phyloP scores from a whole-genome alignment of 192 early-diverging fungal genomes.

The Gonapodya sp. region DNA sequence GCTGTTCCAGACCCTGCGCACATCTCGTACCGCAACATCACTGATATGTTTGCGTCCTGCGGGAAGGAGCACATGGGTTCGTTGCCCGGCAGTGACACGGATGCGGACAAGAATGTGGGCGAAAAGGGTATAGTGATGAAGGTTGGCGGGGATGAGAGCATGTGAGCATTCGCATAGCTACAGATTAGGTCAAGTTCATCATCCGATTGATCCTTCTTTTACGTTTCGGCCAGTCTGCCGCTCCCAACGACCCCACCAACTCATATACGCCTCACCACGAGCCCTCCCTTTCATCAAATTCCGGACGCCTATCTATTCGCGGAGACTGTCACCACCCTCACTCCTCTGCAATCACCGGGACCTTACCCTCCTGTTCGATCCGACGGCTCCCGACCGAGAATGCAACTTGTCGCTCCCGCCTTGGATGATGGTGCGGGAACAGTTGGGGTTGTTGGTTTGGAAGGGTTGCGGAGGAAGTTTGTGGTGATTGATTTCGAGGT shows the following conservation, averaged over 20 bases:
- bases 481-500: conserved; percentile 1
- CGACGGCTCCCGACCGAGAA: background rate
- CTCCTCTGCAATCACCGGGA: background rate
- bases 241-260: background rate
- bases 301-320: background rate
- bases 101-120: background rate
- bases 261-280: background rate
- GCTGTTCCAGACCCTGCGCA: too few relatives aligned
- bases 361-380: background rate
- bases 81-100: background rate
- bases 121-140: background rate
- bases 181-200: too few relatives aligned
- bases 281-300: background rate
- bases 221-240: background rate
- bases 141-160: background rate
- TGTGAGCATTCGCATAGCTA: background rate
- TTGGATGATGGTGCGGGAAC: background rate
- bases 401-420: background rate
- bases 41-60: background rate
- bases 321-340: background rate
- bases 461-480: background rate
- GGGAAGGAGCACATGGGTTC: background rate
- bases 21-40: background rate
- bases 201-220: too few relatives aligned
- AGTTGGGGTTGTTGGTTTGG: background rate